phyloP scores from a whole-genome alignment of 2,329 filamentous ascomycete genomes.

The Alternaria incomplexa region DNA sequence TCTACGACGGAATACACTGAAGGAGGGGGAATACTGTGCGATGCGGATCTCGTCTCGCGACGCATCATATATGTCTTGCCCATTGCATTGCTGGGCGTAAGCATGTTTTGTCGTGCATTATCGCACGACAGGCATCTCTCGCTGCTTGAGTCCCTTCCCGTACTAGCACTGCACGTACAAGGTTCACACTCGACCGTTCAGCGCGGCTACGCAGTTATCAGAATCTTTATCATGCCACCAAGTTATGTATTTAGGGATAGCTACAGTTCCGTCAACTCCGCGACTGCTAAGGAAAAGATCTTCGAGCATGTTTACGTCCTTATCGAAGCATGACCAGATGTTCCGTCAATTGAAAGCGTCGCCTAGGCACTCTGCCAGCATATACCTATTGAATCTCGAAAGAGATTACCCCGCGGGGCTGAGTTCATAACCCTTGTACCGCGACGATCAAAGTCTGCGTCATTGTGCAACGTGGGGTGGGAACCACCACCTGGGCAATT shows the following conservation, averaged over 20 bases:
- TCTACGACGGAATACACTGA: fast-evolving
- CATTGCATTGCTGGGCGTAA: neutral
- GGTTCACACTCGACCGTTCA: neutral
- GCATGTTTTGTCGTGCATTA: neutral
- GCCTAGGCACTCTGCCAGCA: too few species aligned
- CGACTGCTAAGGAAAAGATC: fast-evolving
- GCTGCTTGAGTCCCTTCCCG: neutral
- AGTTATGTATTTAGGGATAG: neutral
- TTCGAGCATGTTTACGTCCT: neutral
- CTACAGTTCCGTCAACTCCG: too few species aligned
- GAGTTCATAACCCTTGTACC: neutral
- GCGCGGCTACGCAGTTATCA: neutral
- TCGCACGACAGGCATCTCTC: neutral
- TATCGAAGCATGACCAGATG: neutral
- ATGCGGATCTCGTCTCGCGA: neutral
- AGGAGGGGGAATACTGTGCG: neutral
- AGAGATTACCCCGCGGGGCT: neutral
- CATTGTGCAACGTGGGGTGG: too few species aligned
- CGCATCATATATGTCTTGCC: neutral
- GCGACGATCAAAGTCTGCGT: too few species aligned
- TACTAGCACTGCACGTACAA: neutral
- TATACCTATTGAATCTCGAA: neutral
- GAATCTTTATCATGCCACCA: fast-evolving
- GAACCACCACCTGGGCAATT: too few species aligned
- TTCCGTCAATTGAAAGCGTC: neutral